Base-by-base conservation (phyloP, 371 early-diverging fungal genomes). In the Zancudomyces culisetae region DNA sequence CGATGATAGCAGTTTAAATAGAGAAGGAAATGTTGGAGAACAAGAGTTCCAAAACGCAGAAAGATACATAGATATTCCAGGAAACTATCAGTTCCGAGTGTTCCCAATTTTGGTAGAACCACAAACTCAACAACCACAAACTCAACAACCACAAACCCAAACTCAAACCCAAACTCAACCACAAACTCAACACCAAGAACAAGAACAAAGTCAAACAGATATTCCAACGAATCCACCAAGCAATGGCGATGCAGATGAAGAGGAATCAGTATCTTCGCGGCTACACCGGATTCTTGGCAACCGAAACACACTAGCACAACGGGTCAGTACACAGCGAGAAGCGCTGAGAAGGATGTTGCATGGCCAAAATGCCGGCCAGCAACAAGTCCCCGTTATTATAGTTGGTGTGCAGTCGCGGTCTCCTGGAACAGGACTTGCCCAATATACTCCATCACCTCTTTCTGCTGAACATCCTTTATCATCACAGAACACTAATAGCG, bases 71-170 rank as follows among this genome's bases (percentile, higher is more conserved):
- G 48, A 48, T 48, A 29, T 48, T 27, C 48, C 48, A 24, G 48
- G 48, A 24, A 48, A 29, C 48, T 48, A 48, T 27, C 48, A 48
- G 29, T 48, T 48, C 27, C 21, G 48, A 24, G 48, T 48, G n/a
- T 48, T 48, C n/a, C 48, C 48, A n/a, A 48, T 48, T 27, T n/a
- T 48, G 3, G 3, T 27, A 35, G 35, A 35, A 35, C 15, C 35
- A 10, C 10, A 6, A 10, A 35, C 10, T 10, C 15, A 6, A 15
- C 35, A 6, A 35, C 10, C 35, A 35, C 35, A 35, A 35, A 15
- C 15, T 10, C 10, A 35, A 35, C 35, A 35, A 35, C 10, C 15
- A 35, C 10, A 35, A 35, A 15, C 15, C 6, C 35, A 35, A 35
- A 15, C 35, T 6, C 10, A 35, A 15, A 15, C 35, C 6, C 10